Base-by-base conservation (phyloP, 768 basidiomycete species). In the Flagelloscypha sp. region DNA sequence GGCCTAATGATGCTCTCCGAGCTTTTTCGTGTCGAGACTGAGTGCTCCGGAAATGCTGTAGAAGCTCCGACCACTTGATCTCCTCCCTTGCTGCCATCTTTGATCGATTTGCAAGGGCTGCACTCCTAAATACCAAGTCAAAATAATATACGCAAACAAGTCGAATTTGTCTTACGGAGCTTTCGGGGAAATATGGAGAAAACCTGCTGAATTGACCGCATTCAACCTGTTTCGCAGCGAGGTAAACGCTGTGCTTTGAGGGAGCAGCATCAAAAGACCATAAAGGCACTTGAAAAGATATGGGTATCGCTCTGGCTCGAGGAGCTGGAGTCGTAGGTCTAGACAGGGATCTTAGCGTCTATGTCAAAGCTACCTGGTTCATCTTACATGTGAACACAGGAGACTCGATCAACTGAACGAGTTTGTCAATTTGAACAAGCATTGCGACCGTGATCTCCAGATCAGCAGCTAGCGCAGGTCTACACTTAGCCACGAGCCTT, bases 281-380 rank as follows among this genome's bases (percentile, higher is more conserved):
- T 99, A 99, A 3, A 99, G 69, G 50, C 93, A 97, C 53, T 99
- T 99, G 74, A 92, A 94, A 18, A 99, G 68, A 61, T 88, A 85
- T 0, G 94, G 94, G 53, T 97, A 83, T 77, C 81, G 78, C 43
- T 99, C 95, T 5, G 95, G 95, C 50, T 99, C 95, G 24, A 99
- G 72, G 4, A 99, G 74, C 58, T 99, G 95, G 2, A 99, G 65
- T 10, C 95, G 88, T 9, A 84, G 66, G 57, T 84, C 84, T 88
- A 43, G 19, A 20, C 30, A 22, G 16, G 24, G 31, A 31, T 22
- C 29, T 46, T 6, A 44, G 5, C 19, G 32, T 21, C 36, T 30
- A 24, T 7, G n/a, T 31, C 16, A 29, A 21, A 7, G 9, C 19
- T 12, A 5, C 6, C 19, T 17, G 35, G 5, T 11, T 15, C 5